phyloP scores from a whole-genome alignment of 768 basidiomycete species.

The Boletus vinaceobasis region DNA sequence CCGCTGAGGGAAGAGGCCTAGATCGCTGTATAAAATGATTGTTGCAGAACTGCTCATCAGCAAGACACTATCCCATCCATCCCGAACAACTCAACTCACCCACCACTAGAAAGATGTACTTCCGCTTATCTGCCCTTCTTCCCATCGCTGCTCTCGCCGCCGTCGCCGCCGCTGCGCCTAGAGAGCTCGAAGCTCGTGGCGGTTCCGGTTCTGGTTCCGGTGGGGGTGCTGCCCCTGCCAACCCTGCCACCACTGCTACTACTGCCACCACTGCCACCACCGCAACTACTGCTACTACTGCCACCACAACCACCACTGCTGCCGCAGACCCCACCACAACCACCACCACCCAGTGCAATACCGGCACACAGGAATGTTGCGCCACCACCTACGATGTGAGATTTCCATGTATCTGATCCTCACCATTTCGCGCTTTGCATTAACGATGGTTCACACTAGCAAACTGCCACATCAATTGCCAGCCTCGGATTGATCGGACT shows the following conservation, averaged over 20 bases:
- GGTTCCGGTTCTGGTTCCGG: too few relatives aligned
- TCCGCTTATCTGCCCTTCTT: slow-evolving; percentile 6
- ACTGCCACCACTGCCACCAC: too few relatives aligned
- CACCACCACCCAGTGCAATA: not conserved
- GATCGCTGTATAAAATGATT: not conserved
- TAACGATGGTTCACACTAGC: not conserved
- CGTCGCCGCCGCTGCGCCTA: slow-evolving; percentile 5
- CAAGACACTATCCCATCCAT: not conserved
- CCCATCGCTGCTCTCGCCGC: slow-evolving; percentile 6
- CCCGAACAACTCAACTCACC: not conserved
- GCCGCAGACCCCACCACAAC: too few relatives aligned
- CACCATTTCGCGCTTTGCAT: too few relatives aligned
- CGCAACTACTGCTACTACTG: too few relatives aligned
- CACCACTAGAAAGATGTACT: slow-evolving; percentile 2
- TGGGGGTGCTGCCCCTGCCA: too few relatives aligned
- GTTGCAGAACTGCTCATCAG: not conserved
- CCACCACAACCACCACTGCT: too few relatives aligned
- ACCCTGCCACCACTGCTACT: too few relatives aligned
- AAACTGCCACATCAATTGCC: not conserved
- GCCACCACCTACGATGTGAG: not conserved
- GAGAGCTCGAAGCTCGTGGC: not conserved
- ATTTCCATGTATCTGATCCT: too few relatives aligned
- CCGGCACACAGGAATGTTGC: slow-evolving; percentile 9
- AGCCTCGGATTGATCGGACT: not conserved
- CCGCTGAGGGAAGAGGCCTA: too few relatives aligned